phyloP scores from a whole-genome alignment of 176 grass and related monocot genomes.

The Guadua angustifolia region DNA sequence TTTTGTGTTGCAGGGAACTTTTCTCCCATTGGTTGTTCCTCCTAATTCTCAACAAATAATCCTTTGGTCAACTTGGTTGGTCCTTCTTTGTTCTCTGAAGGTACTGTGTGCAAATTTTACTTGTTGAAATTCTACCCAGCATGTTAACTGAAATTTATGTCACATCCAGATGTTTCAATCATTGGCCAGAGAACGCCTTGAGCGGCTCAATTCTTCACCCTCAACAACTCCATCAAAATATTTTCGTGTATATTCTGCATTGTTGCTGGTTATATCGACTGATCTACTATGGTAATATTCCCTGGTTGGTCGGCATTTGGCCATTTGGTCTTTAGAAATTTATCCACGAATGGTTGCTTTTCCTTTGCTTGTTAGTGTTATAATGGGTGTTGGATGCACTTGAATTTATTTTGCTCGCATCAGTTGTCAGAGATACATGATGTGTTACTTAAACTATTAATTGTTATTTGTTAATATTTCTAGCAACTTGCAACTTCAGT shows the following conservation, averaged over 20 bases:
- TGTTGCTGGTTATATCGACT: constrained; percentile 79
- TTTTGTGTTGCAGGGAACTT: constrained; percentile 71
- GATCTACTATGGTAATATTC: constrained; percentile 94
- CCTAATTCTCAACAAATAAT: constrained; percentile 75
- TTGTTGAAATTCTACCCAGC: constrained; percentile 43
- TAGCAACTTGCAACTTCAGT: neutral
- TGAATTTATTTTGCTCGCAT: constrained; percentile 29
- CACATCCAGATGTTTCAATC: constrained; percentile 86
- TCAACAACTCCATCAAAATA: constrained; percentile 86
- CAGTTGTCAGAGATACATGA: constrained; percentile 25
- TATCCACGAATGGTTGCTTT: neutral
- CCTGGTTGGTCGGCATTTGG: constrained; percentile 43
- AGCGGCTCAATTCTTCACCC: constrained; percentile 82
- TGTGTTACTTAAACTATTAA: neutral
- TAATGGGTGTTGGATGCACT: neutral
- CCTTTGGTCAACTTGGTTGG: constrained; percentile 87
- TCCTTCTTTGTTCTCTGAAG: constrained; percentile 91
- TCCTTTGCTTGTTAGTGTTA: neutral
- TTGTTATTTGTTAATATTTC: constrained; percentile 5
- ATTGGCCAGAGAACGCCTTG: constrained; percentile 90
- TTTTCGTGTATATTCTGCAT: constrained; percentile 79
- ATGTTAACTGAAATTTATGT: constrained; percentile 55
- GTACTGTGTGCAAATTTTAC: constrained; percentile 54
- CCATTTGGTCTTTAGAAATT: constrained; percentile 29
- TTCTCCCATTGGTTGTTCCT: constrained; percentile 91